phyloP scores from a whole-genome alignment of 2,329 filamentous ascomycete species.

The Xylaria sp. region DNA sequence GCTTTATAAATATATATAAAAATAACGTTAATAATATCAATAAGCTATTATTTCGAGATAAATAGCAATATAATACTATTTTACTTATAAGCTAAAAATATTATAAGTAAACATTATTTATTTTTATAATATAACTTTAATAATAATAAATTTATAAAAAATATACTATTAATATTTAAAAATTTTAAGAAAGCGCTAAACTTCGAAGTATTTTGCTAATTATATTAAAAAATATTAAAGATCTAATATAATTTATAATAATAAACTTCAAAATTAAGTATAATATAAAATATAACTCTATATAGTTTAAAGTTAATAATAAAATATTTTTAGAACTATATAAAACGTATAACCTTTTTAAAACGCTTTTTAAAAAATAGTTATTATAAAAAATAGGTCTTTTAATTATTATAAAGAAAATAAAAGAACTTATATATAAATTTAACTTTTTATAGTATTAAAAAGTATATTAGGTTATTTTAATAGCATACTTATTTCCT shows the following conservation, averaged over 20 bases:
- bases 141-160: too few species aligned
- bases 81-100: too few species aligned
- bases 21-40: too few species aligned
- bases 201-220: too few species aligned
- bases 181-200: too few species aligned
- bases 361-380: not conserved
- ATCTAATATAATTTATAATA: conserved; percentile 1
- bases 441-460: conserved; percentile 18
- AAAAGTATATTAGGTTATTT: conserved; percentile 6
- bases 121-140: too few species aligned
- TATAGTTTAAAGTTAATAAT: conserved; percentile 9
- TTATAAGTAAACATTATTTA: too few species aligned
- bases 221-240: conserved; percentile 2
- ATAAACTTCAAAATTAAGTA: conserved; percentile 7
- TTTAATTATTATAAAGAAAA: conserved; percentile 6
- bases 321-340: conserved; percentile 4
- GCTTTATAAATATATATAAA: too few species aligned
- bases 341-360: conserved; percentile 10
- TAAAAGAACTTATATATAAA: conserved; percentile 14
- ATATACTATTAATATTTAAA: too few species aligned
- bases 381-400: not conserved
- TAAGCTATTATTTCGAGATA: too few species aligned
- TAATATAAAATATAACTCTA: conserved; percentile 13
- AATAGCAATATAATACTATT: too few species aligned
- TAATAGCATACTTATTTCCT: conserved; percentile 9